phyloP scores from a whole-genome alignment of 2,329 filamentous ascomycete genomes.

The Chrysosporium queenslandicum region DNA sequence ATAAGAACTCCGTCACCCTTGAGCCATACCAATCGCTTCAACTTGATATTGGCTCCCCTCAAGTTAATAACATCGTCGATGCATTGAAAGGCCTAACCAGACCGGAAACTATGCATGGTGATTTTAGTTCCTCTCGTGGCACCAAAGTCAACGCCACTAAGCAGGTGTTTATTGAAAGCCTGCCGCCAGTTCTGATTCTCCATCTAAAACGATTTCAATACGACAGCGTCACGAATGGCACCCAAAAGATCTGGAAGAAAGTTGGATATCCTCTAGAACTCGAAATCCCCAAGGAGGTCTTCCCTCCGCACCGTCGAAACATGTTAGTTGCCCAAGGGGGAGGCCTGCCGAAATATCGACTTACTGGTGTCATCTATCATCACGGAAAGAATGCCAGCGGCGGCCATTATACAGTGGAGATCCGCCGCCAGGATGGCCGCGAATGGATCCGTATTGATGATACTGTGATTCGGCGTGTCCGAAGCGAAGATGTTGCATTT shows the following conservation, averaged over 20 bases:
- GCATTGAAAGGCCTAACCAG: slow-evolving; percentile 76
- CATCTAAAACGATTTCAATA: slow-evolving; percentile 98
- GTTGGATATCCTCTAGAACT: slow-evolving; percentile 89
- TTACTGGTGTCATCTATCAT: slow-evolving; percentile 90
- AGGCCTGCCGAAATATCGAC: slow-evolving; percentile 67
- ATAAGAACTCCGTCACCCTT: slow-evolving; percentile 81
- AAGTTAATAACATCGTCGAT: slow-evolving; percentile 85
- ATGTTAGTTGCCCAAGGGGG: slow-evolving; percentile 55
- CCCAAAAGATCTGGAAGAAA: slow-evolving; percentile 98
- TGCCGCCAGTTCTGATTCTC: slow-evolving; percentile 84
- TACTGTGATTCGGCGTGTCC: slow-evolving; percentile 74
- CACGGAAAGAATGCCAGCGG: slow-evolving; percentile 94
- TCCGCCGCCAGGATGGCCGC: slow-evolving; percentile 81
- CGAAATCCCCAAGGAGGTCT: slow-evolving; percentile 82
- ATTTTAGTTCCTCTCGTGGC: slow-evolving; percentile 71
- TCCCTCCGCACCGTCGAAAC: slow-evolving; percentile 64
- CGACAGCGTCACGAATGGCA: slow-evolving; percentile 68
- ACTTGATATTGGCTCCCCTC: slow-evolving; percentile 78
- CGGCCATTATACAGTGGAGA: slow-evolving; percentile 96
- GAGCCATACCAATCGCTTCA: slow-evolving; percentile 93
- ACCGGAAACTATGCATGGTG: slow-evolving; percentile 72
- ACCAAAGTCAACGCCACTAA: slow-evolving; percentile 73
- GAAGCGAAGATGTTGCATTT: slow-evolving; percentile 80
- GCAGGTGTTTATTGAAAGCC: slow-evolving; percentile 84
- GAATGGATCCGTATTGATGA: slow-evolving; percentile 97